Base-by-base conservation (phyloP, 1,139 yeast genomes). In the Geotrichum macrosporum region DNA sequence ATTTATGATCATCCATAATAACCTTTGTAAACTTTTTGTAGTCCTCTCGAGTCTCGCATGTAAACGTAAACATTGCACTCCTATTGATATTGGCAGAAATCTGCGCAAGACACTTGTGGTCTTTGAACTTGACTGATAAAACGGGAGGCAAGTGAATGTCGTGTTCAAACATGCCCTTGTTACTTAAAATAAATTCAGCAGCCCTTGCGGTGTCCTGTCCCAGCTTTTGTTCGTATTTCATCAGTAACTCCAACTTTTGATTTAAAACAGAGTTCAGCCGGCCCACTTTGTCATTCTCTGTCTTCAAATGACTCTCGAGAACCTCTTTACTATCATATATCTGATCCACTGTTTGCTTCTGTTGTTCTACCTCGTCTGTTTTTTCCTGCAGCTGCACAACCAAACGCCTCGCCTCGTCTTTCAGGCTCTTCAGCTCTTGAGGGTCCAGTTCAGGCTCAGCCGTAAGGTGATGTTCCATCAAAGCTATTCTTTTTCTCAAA, bases 121-220 rank as follows among this genome's bases (percentile, higher is more conserved):
- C 75, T 1, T 69, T 71, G 1, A 80, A 76, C 18, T 75, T 71
- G 38, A 94, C 71, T 0, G 84, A 73, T 33, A 87, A 70, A n/a
- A 81, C 69, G 0, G 96, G 94, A 1, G 95, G 94, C 58, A 84
- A 95, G 53, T 71, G 77, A 47, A 84, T 78, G 8, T 61, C 61
- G 0, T 66, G 66, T 34, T 65, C 60, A 43, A 76, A 69, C 13
- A 68, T 62, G 10, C 58, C 64, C 21, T 62, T 57, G 34, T 69
- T 60, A 8, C 58, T 50, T 46, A 75, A 61, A 21, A 78, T 58
- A 48, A 68, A 59, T 31, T 56, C 53, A 4, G 75, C 71, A 0
- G 80, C 80, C 45, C 65, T 57, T 3, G 43, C 44, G 2, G 44
- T 42, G 6, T 43, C 44, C 10, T 24, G 9, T 19, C 55, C 51